phyloP scores from a whole-genome alignment of 106 monocot genomes.

The Cymbidium sinense region DNA sequence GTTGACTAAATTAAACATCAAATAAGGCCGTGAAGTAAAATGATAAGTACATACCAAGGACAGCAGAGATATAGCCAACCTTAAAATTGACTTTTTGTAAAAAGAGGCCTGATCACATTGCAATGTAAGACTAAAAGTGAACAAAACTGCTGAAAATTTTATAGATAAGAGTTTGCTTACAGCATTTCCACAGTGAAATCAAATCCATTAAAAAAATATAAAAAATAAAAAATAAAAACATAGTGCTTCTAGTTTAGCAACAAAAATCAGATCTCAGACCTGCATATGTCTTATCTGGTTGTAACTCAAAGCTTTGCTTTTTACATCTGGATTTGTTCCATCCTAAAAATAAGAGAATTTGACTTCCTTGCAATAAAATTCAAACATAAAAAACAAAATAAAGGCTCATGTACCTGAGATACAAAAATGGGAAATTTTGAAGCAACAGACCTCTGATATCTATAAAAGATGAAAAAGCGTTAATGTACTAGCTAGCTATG shows the following conservation, averaged over 20 bases:
- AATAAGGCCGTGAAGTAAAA: no score
- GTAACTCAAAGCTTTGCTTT: constrained; percentile 84
- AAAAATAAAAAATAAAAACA: background rate
- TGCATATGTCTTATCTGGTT: constrained; percentile 82
- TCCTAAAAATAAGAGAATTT: constrained; percentile 42
- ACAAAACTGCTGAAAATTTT: background rate
- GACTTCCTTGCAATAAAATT: constrained; percentile 2
- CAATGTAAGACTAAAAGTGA: no score
- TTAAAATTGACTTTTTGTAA: no score
- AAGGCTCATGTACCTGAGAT: constrained; percentile 53
- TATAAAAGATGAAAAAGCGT: constrained; percentile 17
- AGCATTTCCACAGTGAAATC: background rate
- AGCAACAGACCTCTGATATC: constrained; percentile 75
- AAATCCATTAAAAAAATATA: background rate
- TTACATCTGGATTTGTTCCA: constrained; percentile 88
- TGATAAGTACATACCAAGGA: no score
- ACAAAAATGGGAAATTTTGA: constrained; percentile 88
- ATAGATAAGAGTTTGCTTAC: background rate
- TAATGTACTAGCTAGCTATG: background rate
- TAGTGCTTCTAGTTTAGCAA: background rate
- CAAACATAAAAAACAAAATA: background rate
- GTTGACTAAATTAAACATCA: no score
- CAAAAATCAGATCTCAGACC: constrained; percentile 23
- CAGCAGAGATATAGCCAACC: no score
- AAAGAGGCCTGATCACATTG: no score